A percentile compares a stretch with the other conserved stretches of the same genome.
phyloP scores from a whole-genome alignment of 257 asterid species.

The Penstemon davidsonii region DNA sequence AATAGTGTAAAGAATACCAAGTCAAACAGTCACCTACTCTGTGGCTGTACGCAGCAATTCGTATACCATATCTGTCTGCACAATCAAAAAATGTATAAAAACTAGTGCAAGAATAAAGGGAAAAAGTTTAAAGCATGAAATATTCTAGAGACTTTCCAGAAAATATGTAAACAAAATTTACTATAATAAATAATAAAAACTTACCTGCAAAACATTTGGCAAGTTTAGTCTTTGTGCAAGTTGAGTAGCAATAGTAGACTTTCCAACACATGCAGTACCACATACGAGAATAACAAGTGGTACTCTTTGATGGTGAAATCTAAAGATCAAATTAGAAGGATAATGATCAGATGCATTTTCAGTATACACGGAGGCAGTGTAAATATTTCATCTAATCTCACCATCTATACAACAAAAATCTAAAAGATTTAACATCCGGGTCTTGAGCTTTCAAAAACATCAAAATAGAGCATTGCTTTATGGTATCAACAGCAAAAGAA shows the following conservation, averaged over 20 bases:
- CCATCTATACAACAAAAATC: neutral
- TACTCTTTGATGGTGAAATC: slow-evolving; percentile 97
- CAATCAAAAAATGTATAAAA: slow-evolving; percentile 32
- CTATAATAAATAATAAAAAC: slow-evolving; percentile 21
- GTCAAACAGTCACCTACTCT: slow-evolving; percentile 62
- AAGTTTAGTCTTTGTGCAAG: slow-evolving; percentile 96
- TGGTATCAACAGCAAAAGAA: slow-evolving; percentile 19
- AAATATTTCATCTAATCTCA: slow-evolving; percentile 18
- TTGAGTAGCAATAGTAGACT: slow-evolving; percentile 97
- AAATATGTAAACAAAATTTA: slow-evolving; percentile 17
- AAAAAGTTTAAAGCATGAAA: too few species aligned
- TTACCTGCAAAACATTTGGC: slow-evolving; percentile 95
- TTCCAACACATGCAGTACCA: slow-evolving; percentile 98
- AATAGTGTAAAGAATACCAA: neutral
- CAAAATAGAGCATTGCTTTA: slow-evolving; percentile 17
- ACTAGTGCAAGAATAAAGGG: slow-evolving; percentile 20
- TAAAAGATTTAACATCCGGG: neutral
- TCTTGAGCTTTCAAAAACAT: slow-evolving; percentile 12
- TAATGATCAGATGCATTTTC: slow-evolving; percentile 19
- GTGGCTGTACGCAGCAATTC: slow-evolving; percentile 96
- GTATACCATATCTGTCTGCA: slow-evolving; percentile 97
- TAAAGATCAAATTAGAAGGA: slow-evolving; percentile 34
- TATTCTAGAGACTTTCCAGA: too few species aligned
- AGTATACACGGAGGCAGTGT: slow-evolving; percentile 13
- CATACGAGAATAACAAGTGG: slow-evolving; percentile 98